Base-by-base conservation (phyloP, 2,329 filamentous ascomycete genomes). In the Harringtonia lauricola region DNA sequence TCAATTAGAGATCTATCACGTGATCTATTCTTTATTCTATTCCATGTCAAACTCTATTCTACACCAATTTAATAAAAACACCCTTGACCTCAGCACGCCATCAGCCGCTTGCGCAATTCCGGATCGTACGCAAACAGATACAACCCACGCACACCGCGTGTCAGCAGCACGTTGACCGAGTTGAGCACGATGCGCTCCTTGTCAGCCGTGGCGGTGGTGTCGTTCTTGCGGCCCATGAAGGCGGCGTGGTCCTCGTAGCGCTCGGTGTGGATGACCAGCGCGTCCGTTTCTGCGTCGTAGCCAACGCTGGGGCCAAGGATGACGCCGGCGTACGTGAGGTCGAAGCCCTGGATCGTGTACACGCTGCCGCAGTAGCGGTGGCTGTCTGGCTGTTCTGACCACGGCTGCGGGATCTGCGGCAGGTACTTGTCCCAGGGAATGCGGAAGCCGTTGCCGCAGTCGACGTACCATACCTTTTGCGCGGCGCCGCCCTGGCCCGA, bases 301-400 rank as follows among this genome's bases (percentile, higher is more conserved):
- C 43, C 43, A 18, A 45, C 36, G 39, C 44, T 46, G 28, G 44
- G 44, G 5, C 44, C 44, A 9, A 46, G 44, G 13, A 46, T 39
- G 8, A 46, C 44, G 21, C 44, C 44, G 15, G 44, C 44, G 19
- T 46, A 46, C 2, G 40, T 28, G 12, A 46, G 39, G 17, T 46
- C 44, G 29, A 46, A 46, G 30, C 44, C 44, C 44, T 46, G 44
- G 39, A 46, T 46, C 10, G 44, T 46, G 40, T 46, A 46, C 28
- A 46, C 44, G 24, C 44, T 46, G 35, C 44, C 44, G 19, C 44
- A 46, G 39, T 39, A 42, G 13, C 26, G 34, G 18, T 46, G 22
- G 44, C 44, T 46, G 40, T 46, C 44, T 4, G 44, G 39, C 44
- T 46, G 44, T 34, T 45, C 43, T 7, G 43, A 41, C 43, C 43